Evolutionary conservation across 306 rosid genomes (phyloP).

Genomic region (Morella rubra): DNA sequence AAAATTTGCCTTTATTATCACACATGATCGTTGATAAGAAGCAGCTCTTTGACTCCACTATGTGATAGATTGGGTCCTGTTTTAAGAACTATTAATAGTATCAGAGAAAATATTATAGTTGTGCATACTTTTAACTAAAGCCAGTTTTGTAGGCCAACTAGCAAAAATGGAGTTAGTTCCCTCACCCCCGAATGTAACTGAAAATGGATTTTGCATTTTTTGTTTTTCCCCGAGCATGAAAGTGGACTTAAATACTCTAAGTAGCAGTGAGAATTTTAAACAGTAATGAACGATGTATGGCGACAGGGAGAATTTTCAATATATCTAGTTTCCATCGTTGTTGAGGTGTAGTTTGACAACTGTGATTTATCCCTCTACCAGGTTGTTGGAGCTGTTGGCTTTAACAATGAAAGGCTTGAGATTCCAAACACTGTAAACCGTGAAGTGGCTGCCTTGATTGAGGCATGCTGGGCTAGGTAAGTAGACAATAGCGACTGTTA

Average conservation of each 20-base stretch:
- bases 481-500: slow-evolving; percentile 24
- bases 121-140: too few relatives aligned
- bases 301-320: background rate
- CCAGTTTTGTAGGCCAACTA: too few relatives aligned
- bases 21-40: slow-evolving; percentile 6
- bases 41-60: background rate
- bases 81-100: too few relatives aligned
- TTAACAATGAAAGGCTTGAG: slow-evolving; percentile 72
- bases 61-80: too few relatives aligned
- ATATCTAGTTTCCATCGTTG: background rate
- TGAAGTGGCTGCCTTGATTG: slow-evolving; percentile 69
- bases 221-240: too few relatives aligned
- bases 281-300: background rate
- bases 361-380: slow-evolving; percentile 22
- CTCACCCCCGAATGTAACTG: too few relatives aligned
- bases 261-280: background rate
- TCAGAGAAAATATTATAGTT: too few relatives aligned
- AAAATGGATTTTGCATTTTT: too few relatives aligned
- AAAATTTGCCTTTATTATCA: slow-evolving; percentile 6
- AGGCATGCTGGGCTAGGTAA: slow-evolving; percentile 87
- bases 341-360: slow-evolving; percentile 20
- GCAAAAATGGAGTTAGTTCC: too few relatives aligned
- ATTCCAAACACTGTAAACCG: slow-evolving; percentile 73
- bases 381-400: slow-evolving; percentile 96
- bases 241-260: too few relatives aligned